Evolutionary conservation across 176 grass and related monocot species (phyloP), one percentile per base, ranked within the genome.

Genomic region (Zizania latifolia): DNA sequence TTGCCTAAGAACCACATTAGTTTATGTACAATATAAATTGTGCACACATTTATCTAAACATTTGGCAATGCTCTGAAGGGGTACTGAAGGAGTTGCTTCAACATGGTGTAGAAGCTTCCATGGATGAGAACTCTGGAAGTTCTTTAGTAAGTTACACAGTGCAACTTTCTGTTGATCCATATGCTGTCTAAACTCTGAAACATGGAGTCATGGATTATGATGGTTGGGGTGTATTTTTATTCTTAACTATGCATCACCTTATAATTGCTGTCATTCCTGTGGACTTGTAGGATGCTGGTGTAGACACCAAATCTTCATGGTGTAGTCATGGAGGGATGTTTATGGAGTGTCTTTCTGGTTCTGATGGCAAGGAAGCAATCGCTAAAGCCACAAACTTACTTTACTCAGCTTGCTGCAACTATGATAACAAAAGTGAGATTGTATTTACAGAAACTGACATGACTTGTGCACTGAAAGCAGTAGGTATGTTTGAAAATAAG

Each of bases 301-400:
- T 6, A 84, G 75, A 89, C 10, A 43, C 8, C 19, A 65, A 70
- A n/a, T 14, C 23, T 82, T 78, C 62, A 84, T 46, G 67, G 17
- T 74, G 27, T 74, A 55, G 81, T 33, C 15, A 70, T 41, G 68
- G 46, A 34, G 75, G 40, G 41, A 89, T 89, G 78, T 57, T 68
- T 34, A 40, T 97, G 73, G 82, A 97, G 80, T 74, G 85, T 67
- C 58, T 97, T 66, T 88, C 90, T 69, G 46, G 77, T 65, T 86
- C 85, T 70, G 73, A 97, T 88, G 83, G 93, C 68, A 97, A 97
- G 82, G 88, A 93, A 90, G 82, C 67, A 16, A 62, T 86, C 40
- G 90, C 85, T 43, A 90, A 97, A 90, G 93, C 87, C 89, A 85
- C 85, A 54, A 93, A 54, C 77, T 84, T 86, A 69, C 85, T 97